phyloP scores from a whole-genome alignment of 1,284 basidiomycete species.

The Thelephora terrestris region DNA sequence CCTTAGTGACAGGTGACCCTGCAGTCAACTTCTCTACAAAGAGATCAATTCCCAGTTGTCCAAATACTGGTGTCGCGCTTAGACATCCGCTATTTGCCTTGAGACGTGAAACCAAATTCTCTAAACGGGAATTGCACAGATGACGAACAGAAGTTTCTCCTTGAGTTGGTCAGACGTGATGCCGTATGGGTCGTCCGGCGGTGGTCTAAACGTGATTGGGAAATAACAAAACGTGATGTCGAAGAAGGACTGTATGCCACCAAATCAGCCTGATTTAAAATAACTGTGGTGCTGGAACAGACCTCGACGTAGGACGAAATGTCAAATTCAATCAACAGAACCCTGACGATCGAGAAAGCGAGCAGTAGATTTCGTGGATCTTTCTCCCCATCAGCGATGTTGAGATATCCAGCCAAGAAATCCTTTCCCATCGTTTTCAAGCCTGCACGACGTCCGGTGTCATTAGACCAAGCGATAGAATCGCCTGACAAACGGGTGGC shows the following conservation, averaged over 20 bases:
- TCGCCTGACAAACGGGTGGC: slow-evolving; percentile 10
- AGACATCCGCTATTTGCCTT: slow-evolving; percentile 41
- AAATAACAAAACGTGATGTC: slow-evolving; percentile 98
- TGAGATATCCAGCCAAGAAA: slow-evolving; percentile 72
- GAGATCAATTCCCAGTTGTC: slow-evolving; percentile 75
- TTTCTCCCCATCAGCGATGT: slow-evolving; percentile 88
- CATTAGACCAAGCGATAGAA: not conserved
- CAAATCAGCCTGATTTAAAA: not conserved
- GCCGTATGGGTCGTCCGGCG: slow-evolving; percentile 90
- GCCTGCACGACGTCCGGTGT: slow-evolving; percentile 27
- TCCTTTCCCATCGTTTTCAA: slow-evolving; percentile 63
- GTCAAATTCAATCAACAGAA: slow-evolving; percentile 85
- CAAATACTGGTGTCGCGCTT: slow-evolving; percentile 74
- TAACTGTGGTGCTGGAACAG: slow-evolving; percentile 14
- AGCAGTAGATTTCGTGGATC: slow-evolving; percentile 92
- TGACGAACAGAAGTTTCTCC: slow-evolving; percentile 50
- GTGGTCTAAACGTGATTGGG: slow-evolving; percentile 94
- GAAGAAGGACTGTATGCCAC: slow-evolving; percentile 66
- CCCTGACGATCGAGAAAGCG: slow-evolving; percentile 80
- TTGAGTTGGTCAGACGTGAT: slow-evolving; percentile 88
- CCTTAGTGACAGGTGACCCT: slow-evolving; percentile 79
- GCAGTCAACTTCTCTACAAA: slow-evolving; percentile 91
- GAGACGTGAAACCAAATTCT: slow-evolving; percentile 1
- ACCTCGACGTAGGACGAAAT: slow-evolving; percentile 70
- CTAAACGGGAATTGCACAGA: not conserved